phyloP scores from a whole-genome alignment of 371 early-diverging fungal genomes.

The Sporodiniella umbellata region DNA sequence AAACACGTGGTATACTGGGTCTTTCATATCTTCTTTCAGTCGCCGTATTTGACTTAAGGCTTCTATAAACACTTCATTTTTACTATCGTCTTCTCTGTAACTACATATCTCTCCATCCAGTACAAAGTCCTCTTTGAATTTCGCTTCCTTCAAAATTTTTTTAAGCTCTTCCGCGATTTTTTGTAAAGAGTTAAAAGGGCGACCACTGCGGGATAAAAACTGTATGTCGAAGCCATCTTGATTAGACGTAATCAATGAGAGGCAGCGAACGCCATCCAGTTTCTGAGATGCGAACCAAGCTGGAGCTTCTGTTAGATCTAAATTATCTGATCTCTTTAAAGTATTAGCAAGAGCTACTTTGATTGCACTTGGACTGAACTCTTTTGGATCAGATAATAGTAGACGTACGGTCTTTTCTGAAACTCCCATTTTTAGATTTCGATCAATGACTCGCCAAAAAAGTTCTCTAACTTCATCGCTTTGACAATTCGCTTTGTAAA shows the following conservation, averaged over 20 bases:
- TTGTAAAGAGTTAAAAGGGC: conserved; percentile 30
- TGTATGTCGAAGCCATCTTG: conserved; percentile 13
- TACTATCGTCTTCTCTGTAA: conserved; percentile 13
- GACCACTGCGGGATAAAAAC: conserved; percentile 50
- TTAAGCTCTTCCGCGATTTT: conserved; percentile 34
- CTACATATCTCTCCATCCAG: conserved; percentile 62
- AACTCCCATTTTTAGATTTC: conserved; percentile 54
- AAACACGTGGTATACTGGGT: conserved; percentile 53
- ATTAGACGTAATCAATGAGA: conserved; percentile 31
- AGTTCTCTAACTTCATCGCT: conserved; percentile 26
- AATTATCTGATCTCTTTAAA: neutral
- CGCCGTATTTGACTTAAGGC: conserved; percentile 32
- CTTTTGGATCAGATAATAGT: conserved; percentile 14
- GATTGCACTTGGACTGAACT: neutral
- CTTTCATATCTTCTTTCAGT: conserved; percentile 23
- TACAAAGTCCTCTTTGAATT: conserved; percentile 17
- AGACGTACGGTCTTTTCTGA: conserved; percentile 33
- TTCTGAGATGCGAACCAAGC: conserved; percentile 57
- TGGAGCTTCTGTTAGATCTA: neutral
- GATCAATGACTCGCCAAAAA: conserved; percentile 51
- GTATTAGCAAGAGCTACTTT: conserved; percentile 1
- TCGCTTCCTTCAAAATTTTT: conserved; percentile 4
- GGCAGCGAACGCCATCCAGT: conserved; percentile 57
- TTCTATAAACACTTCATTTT: conserved; percentile 27
- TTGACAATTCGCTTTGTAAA: conserved; percentile 25